phyloP scores from a whole-genome alignment of 148 eudicot species.

The Nepenthes mirabilis region DNA sequence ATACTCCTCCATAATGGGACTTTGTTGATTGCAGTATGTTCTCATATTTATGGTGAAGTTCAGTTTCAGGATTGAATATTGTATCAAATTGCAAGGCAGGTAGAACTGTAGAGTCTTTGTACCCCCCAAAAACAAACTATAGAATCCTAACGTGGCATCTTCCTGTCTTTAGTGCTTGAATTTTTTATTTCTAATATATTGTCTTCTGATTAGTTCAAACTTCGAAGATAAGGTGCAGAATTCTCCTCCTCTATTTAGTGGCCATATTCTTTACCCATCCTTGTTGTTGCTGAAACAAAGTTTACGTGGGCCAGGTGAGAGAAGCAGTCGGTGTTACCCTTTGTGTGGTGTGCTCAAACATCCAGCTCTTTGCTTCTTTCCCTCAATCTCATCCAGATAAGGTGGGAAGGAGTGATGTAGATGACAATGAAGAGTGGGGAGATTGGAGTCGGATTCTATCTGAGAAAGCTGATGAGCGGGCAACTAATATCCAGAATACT shows the following conservation, averaged over 20 bases:
- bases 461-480: conserved; percentile 65
- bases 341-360: conserved; percentile 82
- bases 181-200: no score
- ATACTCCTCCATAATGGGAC: no score
- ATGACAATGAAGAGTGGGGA: conserved; percentile 18
- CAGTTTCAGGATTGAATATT: no score
- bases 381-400: conserved; percentile 15
- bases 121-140: no score
- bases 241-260: neutral
- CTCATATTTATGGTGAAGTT: no score
- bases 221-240: neutral
- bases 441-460: conserved; percentile 52
- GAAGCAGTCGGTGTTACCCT: conserved; percentile 88
- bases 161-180: no score
- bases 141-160: no score
- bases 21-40: no score
- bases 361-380: conserved; percentile 44
- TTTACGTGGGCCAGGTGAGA: conserved; percentile 56
- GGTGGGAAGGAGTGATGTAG: conserved; percentile 12
- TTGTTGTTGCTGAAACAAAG: neutral
- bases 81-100: no score
- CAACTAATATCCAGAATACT: conserved; percentile 39
- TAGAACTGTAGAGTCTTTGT: no score
- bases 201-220: no score
- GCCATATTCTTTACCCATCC: neutral